Evolutionary conservation across 2,329 filamentous ascomycete species (phyloP).

Genomic region (Cercospora sp.): DNA sequence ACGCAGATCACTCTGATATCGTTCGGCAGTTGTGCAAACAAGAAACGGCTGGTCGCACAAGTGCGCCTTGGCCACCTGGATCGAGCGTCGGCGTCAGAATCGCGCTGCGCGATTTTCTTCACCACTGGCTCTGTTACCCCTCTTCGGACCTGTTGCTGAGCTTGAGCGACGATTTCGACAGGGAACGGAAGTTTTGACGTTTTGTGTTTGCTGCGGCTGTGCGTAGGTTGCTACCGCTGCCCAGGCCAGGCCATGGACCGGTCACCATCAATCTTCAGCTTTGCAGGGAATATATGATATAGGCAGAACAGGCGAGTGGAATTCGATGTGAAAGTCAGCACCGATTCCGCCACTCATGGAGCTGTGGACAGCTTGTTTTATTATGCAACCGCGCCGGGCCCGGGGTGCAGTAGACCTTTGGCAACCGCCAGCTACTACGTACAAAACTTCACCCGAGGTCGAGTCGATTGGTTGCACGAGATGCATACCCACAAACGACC

Average conservation of each 20-base stretch:
- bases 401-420: neutral
- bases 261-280: neutral
- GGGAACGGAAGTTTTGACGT: neutral
- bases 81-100: constrained; percentile 6
- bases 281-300: neutral
- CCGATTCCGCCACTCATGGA: neutral
- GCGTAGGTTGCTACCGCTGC: neutral
- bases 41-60: constrained; percentile 4
- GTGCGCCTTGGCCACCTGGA: constrained; percentile 7
- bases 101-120: constrained; percentile 13
- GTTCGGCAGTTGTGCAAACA: constrained; percentile 7
- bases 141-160: neutral
- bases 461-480: constrained; percentile 2
- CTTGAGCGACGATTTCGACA: neutral
- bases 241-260: neutral
- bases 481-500: neutral
- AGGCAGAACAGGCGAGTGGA: neutral
- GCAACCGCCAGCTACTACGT: neutral
- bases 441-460: neutral
- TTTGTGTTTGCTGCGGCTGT: neutral
- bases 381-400: neutral
- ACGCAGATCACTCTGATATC: neutral
- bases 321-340: neutral
- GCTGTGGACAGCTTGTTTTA: neutral
- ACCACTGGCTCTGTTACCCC: constrained; percentile 5